These are phyloP conservation scores for Vachellia collinsii DNA, from an alignment of 306 rosid genomes.

Conservation along the genomic window DNA sequence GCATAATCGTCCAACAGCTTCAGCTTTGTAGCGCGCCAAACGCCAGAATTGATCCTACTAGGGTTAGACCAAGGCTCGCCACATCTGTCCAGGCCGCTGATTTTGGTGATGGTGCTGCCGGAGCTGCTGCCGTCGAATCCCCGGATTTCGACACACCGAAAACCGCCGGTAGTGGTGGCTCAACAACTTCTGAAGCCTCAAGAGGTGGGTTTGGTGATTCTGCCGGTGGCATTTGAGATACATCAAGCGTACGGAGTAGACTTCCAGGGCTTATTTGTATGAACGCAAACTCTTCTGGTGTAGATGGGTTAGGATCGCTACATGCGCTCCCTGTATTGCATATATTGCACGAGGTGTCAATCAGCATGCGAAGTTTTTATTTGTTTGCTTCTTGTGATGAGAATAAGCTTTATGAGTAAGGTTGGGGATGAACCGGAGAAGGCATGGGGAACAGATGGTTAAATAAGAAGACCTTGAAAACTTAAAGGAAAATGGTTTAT, in stretches of 20 bases:
- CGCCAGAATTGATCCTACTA: slow-evolving; percentile 37
- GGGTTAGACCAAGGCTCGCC: slow-evolving; percentile 42
- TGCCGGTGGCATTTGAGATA: slow-evolving; percentile 40
- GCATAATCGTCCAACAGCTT: slow-evolving; percentile 26
- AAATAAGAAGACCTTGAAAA: background rate
- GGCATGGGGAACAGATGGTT: background rate
- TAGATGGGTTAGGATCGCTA: slow-evolving; percentile 24
- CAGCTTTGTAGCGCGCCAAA: slow-evolving; percentile 31
- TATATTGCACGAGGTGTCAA: background rate
- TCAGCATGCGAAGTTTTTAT: background rate
- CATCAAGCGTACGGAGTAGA: slow-evolving; percentile 16
- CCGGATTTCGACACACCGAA: background rate
- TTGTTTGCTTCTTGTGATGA: background rate
- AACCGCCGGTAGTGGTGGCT: slow-evolving; percentile 88
- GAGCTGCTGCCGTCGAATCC: background rate
- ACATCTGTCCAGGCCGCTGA: slow-evolving; percentile 48
- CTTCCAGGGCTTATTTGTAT: slow-evolving; percentile 55
- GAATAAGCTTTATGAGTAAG: background rate
- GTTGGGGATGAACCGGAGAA: background rate
- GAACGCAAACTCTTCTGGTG: slow-evolving; percentile 14
- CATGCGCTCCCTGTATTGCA: slow-evolving; percentile 66
- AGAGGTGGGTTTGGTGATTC: slow-evolving; percentile 59
- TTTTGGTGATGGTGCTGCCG: background rate
- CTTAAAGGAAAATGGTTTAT: too few species aligned
- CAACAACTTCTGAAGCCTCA: slow-evolving; percentile 43